A percentile compares a stretch with the other conserved stretches of the same genome.
phyloP scores from a whole-genome alignment of 305 asterid genomes.

The Fraxinus velutina region DNA sequence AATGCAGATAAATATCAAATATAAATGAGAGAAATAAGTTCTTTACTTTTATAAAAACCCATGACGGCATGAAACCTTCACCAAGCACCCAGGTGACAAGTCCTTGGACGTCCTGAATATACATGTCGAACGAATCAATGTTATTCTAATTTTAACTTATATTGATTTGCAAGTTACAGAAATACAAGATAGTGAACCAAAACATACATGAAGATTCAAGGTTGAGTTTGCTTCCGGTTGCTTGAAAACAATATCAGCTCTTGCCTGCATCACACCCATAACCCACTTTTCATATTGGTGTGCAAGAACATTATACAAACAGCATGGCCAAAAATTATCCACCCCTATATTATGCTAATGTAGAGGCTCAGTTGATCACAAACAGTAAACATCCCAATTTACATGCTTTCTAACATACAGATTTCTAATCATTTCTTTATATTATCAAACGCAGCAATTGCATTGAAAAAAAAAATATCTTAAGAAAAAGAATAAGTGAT shows the following conservation, averaged over 20 bases:
- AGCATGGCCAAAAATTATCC: constrained; percentile 14
- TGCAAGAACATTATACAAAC: constrained; percentile 1
- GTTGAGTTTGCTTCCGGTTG: constrained; percentile 67
- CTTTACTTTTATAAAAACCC: constrained; percentile 84
- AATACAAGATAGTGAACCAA: constrained; percentile 2
- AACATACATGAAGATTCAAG: constrained; percentile 63
- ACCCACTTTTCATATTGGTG: not conserved
- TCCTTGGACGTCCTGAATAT: constrained; percentile 81
- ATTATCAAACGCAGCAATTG: not conserved
- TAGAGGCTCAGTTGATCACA: not conserved
- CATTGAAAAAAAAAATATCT: not conserved
- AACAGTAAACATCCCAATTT: not conserved
- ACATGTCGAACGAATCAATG: constrained; percentile 12
- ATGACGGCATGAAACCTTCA: constrained; percentile 91
- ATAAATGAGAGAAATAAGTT: constrained; percentile 12
- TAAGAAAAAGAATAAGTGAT: not conserved
- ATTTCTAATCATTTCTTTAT: not conserved
- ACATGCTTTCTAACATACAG: not conserved
- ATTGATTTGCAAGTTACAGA: not conserved
- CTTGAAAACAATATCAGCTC: constrained; percentile 68
- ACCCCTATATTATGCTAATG: constrained; percentile 1
- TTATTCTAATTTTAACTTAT: not conserved
- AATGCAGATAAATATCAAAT: not conserved
- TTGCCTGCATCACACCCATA: constrained; percentile 55
- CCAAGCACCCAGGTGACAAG: constrained; percentile 94